Base-by-base conservation (phyloP, 495 filamentous ascomycete genomes). In the Talaromyces ruber region DNA sequence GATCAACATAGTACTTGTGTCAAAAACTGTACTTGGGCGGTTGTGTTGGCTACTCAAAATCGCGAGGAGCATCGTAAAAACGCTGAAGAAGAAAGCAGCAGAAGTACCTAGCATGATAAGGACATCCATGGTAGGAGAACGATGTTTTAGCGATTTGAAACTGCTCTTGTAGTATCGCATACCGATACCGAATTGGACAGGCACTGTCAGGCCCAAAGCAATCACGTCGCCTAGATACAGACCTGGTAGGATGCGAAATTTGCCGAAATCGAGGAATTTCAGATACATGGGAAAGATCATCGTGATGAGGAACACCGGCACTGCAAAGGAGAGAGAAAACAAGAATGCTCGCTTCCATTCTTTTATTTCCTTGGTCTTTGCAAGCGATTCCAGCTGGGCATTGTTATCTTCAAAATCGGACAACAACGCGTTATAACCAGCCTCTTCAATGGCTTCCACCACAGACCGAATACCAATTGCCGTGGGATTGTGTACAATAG, bases 1-100 rank as follows among this genome's bases (percentile, higher is more conserved):
- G 69, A 99, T 96, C 24, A 99, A 83, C 95, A 98, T 99, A 24
- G 92, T 97, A 71, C 92, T 96, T 0, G 94, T 99, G 65, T 99
- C 94, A 64, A 98, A 99, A 3, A 98, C 88, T 6, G 90, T 97
- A 60, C 83, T 85, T 2, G 94, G 94, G 22, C 87, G 82, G 7
- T 78, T 81, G 67, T 97, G 92, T 4, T 90, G 86, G 7, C 80
- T 74, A 32, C 81, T 76, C 3, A 88, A 53, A 24, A 98, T 67
- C 6, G 91, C 91, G 32, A 97, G 86, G 12, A 86, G 14, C 92
- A 99, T 98, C 11, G 92, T 88, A 47, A 89, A 85, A 64, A 91
- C 74, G 70, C 93, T 97, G 76, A 97, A 99, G 72, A 98, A 96
- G 79, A 97, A 98, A 3, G 94, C 94, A n/a, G 93, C 88, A 0